phyloP scores from a whole-genome alignment of 148 eudicot genomes.

The Diospyros kaki region DNA sequence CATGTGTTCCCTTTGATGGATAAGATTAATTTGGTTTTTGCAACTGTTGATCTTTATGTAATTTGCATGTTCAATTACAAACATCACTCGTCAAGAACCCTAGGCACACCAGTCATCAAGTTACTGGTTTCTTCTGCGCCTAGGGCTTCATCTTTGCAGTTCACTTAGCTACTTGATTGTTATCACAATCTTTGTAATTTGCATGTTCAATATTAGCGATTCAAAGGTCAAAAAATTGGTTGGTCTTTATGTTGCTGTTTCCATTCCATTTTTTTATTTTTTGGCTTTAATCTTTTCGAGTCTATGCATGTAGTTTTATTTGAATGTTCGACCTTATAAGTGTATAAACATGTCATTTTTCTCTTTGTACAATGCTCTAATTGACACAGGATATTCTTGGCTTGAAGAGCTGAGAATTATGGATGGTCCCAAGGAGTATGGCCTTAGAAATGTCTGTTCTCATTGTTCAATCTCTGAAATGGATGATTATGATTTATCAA shows the following conservation, averaged over 20 bases:
- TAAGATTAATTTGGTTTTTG: not conserved
- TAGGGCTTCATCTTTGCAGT: too few relatives aligned
- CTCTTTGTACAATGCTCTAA: constrained; percentile 10
- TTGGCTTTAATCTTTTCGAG: constrained; percentile 2
- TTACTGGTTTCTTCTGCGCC: too few relatives aligned
- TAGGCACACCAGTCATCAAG: too few relatives aligned
- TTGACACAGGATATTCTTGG: constrained; percentile 17
- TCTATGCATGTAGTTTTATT: constrained; percentile 5
- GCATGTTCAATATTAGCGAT: too few relatives aligned
- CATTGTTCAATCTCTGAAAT: constrained; percentile 74
- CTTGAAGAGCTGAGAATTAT: constrained; percentile 25
- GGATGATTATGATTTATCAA: constrained; percentile 80
- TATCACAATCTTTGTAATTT: too few relatives aligned
- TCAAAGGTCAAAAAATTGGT: not conserved
- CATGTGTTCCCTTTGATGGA: not conserved
- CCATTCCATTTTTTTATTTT: not conserved
- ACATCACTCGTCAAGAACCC: too few relatives aligned
- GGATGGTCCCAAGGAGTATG: constrained; percentile 47
- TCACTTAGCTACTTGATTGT: too few relatives aligned
- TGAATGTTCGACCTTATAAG: not conserved
- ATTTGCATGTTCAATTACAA: too few relatives aligned
- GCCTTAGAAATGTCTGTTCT: constrained; percentile 78
- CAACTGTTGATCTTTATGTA: not conserved
- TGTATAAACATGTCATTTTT: constrained; percentile 6
- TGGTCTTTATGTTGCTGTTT: not conserved